Evolutionary conservation across 208 protist species (phyloP), one percentile per base, ranked within the genome.

Genomic region (Angomonas ambiguus): DNA sequence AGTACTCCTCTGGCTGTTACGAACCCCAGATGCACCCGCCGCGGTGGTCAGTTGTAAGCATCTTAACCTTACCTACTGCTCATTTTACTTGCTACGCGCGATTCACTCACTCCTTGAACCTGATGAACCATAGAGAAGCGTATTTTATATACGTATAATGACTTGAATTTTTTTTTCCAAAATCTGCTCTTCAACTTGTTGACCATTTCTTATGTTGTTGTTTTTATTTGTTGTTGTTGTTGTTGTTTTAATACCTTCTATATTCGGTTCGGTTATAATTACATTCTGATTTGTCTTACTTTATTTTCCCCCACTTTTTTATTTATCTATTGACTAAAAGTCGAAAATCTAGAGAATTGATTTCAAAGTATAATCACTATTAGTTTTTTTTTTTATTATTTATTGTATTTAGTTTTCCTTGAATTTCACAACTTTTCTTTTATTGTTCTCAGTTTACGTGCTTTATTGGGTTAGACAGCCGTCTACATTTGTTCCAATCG

Each of bases 141-240:
- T 65, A 24, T n/a, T 41, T 72, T 65, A 27, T 66, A 30, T 8
- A n/a, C 42, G 53, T 22, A 27, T 65, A 59, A 30, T 61, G 16
- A 22, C 11, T 49, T 66, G 31, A 65, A 56, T 35, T 18, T 20
- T 35, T 2, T 4, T 18, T 3, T 8, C 2, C 42, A 2, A 67
- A 3, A n/a, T n/a, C n/a, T n/a, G n/a, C n/a, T n/a, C n/a, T n/a
- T n/a, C n/a, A n/a, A n/a, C n/a, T n/a, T n/a, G n/a, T n/a, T n/a
- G n/a, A n/a, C n/a, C n/a, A n/a, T n/a, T n/a, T n/a, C n/a, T n/a
- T n/a, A n/a, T n/a, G n/a, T n/a, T n/a, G n/a, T n/a, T n/a, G n/a
- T n/a, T n/a, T n/a, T 48, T 18, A 48, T 18, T 48, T 18, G 18
- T 18, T 48, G 41, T 48, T 48, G 18, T 20, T 48, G 11, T 18